phyloP scores from a whole-genome alignment of 108 stramenopile genomes.

The Schizochytrium sp. region DNA sequence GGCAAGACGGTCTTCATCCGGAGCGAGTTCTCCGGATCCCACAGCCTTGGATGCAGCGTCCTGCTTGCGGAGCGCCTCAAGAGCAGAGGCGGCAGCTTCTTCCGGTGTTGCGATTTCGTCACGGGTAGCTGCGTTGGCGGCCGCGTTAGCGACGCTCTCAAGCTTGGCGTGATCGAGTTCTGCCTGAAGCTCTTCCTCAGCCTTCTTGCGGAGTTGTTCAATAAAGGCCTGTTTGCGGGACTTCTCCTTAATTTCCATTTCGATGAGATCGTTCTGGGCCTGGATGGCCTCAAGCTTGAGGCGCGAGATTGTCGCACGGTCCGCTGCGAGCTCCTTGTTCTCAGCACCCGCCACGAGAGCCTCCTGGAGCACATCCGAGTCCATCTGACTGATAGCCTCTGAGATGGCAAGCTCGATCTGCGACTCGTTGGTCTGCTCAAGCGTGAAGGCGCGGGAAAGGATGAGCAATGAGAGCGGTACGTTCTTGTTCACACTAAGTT shows the following conservation, averaged over 20 bases:
- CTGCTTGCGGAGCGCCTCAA: slow-evolving; percentile 22
- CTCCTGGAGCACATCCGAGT: slow-evolving; percentile 48
- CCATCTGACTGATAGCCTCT: slow-evolving; percentile 54
- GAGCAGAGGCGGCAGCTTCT: background rate
- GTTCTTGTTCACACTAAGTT: slow-evolving; percentile 90
- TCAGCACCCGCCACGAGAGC: background rate
- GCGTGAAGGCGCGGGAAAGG: slow-evolving; percentile 93
- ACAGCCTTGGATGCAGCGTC: background rate
- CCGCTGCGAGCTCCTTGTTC: background rate
- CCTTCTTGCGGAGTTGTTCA: slow-evolving; percentile 30
- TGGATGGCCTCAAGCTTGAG: slow-evolving; percentile 73
- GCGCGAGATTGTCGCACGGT: slow-evolving; percentile 41
- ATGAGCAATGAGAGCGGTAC: slow-evolving; percentile 95
- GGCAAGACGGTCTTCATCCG: slow-evolving; percentile 21
- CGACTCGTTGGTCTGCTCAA: slow-evolving; percentile 71
- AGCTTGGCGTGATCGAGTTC: background rate
- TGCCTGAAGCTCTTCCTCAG: slow-evolving; percentile 56
- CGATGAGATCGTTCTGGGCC: slow-evolving; percentile 76
- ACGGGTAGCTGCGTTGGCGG: slow-evolving; percentile 27
- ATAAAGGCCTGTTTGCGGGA: slow-evolving; percentile 70
- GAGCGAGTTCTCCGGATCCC: background rate
- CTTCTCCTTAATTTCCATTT: slow-evolving; percentile 72
- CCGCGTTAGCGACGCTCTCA: slow-evolving; percentile 29
- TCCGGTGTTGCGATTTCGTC: slow-evolving; percentile 25
- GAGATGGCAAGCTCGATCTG: slow-evolving; percentile 41